A percentile compares a stretch with the other conserved stretches of the same genome.
phyloP scores from a whole-genome alignment of 2,329 filamentous ascomycete genomes.

The Penicillium freii region DNA sequence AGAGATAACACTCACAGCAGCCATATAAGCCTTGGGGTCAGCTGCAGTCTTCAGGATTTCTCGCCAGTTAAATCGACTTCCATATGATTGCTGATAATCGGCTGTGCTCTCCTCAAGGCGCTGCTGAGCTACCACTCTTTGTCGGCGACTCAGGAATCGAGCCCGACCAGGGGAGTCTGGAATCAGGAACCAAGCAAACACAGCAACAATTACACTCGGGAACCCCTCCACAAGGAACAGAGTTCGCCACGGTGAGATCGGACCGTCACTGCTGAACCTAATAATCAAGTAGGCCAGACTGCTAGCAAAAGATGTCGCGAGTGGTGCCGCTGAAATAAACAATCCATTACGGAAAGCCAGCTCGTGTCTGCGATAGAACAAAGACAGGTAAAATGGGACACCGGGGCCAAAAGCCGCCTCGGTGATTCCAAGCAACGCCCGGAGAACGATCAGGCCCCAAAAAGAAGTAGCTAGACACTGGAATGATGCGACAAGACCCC shows the following conservation, averaged over 20 bases:
- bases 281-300: constrained; percentile 75
- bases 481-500: constrained; percentile 75
- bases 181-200: constrained; percentile 70
- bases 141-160: constrained; percentile 59
- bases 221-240: constrained; percentile 84
- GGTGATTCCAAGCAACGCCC: constrained; percentile 51
- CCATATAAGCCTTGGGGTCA: constrained; percentile 71
- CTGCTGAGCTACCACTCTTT: constrained; percentile 68
- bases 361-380: constrained; percentile 66
- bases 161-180: constrained; percentile 73
- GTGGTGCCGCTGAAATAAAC: constrained; percentile 72
- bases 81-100: constrained; percentile 30
- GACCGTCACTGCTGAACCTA: constrained; percentile 61
- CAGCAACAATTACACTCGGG: constrained; percentile 72
- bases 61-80: constrained; percentile 49
- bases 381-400: constrained; percentile 63
- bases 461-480: constrained; percentile 68
- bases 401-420: constrained; percentile 64
- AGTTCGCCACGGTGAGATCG: constrained; percentile 80
- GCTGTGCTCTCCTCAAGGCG: constrained; percentile 59
- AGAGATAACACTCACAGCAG: constrained; percentile 51
- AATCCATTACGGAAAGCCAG: constrained; percentile 81
- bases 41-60: constrained; percentile 60
- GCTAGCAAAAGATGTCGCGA: constrained; percentile 68
- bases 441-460: constrained; percentile 49